Base-by-base conservation (phyloP, 2,329 filamentous ascomycete genomes). In the Colletotrichum eremochloae region DNA sequence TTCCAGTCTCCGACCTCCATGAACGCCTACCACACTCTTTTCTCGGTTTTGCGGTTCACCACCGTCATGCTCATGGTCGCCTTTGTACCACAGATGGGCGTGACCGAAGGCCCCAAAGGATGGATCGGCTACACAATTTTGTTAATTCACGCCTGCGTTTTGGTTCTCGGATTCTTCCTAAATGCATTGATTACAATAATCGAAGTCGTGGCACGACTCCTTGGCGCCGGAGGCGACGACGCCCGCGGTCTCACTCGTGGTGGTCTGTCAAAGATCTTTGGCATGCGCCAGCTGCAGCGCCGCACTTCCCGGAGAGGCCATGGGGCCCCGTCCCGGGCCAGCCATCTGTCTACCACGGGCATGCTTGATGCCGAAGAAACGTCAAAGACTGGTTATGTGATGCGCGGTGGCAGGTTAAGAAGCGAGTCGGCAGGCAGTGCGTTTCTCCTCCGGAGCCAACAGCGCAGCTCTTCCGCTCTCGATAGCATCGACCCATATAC, bases 91-190 rank as follows among this genome's bases (percentile, higher is more conserved):
- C 92, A 93, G 1, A 87, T 99, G 3, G 92, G 91, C 31, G 91
- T 98, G 6, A 89, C 89, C 0, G 92, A 97, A 78, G 90, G 92
- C 0, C 86, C 93, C 1, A 97, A 95, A 80, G 95, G 95, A 5
- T 99, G 96, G 96, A 93, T 98, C 75, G 96, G 95, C 48, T 99
- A 99, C 80, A 90, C 92, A 36, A 97, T 98, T 68, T 86, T 99
- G 60, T 82, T 97, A 38, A 89, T 98, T 46, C 96, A 99, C 79
- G 95, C 90, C 4, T 88, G 92, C 73, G 94, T 97, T 0, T 84
- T 99, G 31, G 87, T 97, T 3, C 94, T 98, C 77, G 96, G 94
- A 1, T 99, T 98, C 84, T 94, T 98, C 80, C 85, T 99, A 66
- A 97, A 97, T 79, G 93, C 96, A 1, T 80, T 97, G 8, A 95